Conservation (phyloP, 2,329 filamentous ascomycete genomes). For the Epichloe hybrida region DNA sequence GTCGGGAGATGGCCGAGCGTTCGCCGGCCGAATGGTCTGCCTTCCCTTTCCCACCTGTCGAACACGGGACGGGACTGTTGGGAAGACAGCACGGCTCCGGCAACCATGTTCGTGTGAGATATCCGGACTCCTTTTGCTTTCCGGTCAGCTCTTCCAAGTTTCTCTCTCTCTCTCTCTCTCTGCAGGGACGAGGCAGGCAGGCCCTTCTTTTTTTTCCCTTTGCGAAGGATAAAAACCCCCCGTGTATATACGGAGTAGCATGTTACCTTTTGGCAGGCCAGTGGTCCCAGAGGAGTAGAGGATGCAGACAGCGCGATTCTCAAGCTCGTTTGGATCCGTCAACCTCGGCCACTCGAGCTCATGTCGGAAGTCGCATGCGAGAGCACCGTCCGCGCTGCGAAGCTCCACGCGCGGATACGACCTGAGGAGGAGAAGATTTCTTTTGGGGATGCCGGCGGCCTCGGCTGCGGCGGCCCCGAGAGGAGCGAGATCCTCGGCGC, state of each 20-base stretch:
- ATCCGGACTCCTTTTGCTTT: constrained; percentile 22
- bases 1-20: constrained; percentile 30
- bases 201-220: too few species aligned
- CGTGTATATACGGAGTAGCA: neutral
- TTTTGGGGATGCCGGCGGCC: constrained; percentile 27
- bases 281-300: constrained; percentile 37
- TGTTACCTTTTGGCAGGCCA: constrained; percentile 29
- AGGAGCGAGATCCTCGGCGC: constrained; percentile 32
- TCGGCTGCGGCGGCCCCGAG: constrained; percentile 35
- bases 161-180: too few species aligned
- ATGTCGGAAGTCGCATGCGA: constrained; percentile 16
- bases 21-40: constrained; percentile 16
- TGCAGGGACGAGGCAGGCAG: too few species aligned
- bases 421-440: constrained; percentile 37
- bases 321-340: constrained; percentile 32
- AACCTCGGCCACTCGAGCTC: constrained; percentile 39
- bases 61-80: constrained; percentile 17
- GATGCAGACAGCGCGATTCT: constrained; percentile 25
- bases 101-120: constrained; percentile 31
- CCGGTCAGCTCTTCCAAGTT: neutral
- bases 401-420: constrained; percentile 19
- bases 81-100: constrained; percentile 20
- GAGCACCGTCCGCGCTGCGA: constrained; percentile 12
- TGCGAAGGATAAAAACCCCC: too few species aligned
- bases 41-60: constrained; percentile 12